phyloP scores from a whole-genome alignment of 768 basidiomycete species.

The Serendipita vermifera region DNA sequence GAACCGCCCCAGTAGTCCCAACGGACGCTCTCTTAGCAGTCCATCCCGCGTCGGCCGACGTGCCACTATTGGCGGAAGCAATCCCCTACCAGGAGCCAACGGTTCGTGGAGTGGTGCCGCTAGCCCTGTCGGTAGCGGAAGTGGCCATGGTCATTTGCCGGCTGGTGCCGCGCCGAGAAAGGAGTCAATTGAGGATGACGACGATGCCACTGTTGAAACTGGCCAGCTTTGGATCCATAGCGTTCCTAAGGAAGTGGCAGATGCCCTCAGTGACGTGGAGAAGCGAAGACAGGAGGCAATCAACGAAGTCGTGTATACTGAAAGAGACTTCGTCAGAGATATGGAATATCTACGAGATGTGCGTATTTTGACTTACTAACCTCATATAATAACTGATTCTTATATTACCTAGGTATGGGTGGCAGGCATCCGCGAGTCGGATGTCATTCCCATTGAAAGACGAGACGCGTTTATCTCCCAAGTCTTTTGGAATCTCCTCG shows the following conservation, averaged over 20 bases:
- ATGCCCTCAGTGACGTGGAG: slow-evolving; percentile 83
- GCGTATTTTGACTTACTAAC: slow-evolving; percentile 22
- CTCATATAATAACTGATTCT: not conserved
- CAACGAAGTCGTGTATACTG: slow-evolving; percentile 90
- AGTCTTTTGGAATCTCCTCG: slow-evolving; percentile 96
- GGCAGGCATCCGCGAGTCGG: slow-evolving; percentile 60
- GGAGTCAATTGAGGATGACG: slow-evolving; percentile 3
- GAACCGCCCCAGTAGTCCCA: slow-evolving; percentile 30
- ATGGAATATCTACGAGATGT: slow-evolving; percentile 97
- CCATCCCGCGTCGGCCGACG: not conserved
- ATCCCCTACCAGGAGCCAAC: not conserved
- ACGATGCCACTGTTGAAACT: slow-evolving; percentile 22
- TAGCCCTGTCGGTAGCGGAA: slow-evolving; percentile 1
- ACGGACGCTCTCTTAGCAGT: not conserved
- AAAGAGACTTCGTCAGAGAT: slow-evolving; percentile 94
- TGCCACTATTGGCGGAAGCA: slow-evolving; percentile 5
- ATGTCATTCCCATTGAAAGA: slow-evolving; percentile 63
- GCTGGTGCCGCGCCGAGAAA: not conserved
- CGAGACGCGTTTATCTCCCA: slow-evolving; percentile 80
- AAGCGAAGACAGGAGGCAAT: slow-evolving; percentile 96
- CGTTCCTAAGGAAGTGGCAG: slow-evolving; percentile 86
- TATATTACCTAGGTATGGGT: slow-evolving; percentile 68
- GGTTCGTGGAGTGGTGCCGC: not conserved
- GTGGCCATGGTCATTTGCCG: slow-evolving; percentile 6
- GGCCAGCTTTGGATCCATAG: slow-evolving; percentile 83